Evolutionary conservation across 768 basidiomycete species (phyloP).

Genomic region (Tulasnella sp.): DNA sequence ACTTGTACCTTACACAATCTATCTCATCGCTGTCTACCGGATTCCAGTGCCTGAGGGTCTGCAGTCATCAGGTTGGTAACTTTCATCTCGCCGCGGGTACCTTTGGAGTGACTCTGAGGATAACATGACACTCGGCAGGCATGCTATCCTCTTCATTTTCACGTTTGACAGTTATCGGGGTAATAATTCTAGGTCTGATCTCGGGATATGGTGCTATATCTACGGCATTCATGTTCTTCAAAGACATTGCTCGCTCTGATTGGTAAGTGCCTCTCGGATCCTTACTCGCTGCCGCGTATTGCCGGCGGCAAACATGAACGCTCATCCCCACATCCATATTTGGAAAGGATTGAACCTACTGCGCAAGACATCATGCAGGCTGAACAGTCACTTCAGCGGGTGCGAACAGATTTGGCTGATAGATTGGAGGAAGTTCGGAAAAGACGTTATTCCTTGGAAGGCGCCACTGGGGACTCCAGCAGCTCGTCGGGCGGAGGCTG

Average conservation of each 20-base stretch:
- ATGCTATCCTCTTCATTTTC: conserved; percentile 39
- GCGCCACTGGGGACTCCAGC: conserved; percentile 1
- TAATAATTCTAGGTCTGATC: conserved; percentile 60
- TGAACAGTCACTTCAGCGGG: conserved; percentile 18
- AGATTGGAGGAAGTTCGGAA: conserved; percentile 16
- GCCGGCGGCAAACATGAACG: conserved; percentile 30
- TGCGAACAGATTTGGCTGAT: conserved; percentile 18
- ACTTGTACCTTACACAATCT: conserved; percentile 40
- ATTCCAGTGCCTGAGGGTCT: conserved; percentile 44
- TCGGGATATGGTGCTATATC: conserved; percentile 50
- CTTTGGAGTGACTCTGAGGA: not conserved
- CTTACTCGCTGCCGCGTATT: too few species aligned
- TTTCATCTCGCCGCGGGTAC: conserved; percentile 25
- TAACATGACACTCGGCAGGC: conserved; percentile 24
- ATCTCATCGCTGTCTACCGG: conserved; percentile 47
- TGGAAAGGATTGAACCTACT: conserved; percentile 12
- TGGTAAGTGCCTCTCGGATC: not conserved
- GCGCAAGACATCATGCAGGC: conserved; percentile 17
- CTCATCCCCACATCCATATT: conserved; percentile 1
- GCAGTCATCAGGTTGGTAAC: not conserved
- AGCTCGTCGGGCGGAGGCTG: not conserved
- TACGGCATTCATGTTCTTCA: conserved; percentile 12
- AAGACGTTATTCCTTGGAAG: not conserved
- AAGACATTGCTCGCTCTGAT: conserved; percentile 2
- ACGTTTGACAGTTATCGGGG: conserved; percentile 63